Evolutionary conservation across 257 asterid genomes (phyloP).

Genomic region (Cinchona pubescens): DNA sequence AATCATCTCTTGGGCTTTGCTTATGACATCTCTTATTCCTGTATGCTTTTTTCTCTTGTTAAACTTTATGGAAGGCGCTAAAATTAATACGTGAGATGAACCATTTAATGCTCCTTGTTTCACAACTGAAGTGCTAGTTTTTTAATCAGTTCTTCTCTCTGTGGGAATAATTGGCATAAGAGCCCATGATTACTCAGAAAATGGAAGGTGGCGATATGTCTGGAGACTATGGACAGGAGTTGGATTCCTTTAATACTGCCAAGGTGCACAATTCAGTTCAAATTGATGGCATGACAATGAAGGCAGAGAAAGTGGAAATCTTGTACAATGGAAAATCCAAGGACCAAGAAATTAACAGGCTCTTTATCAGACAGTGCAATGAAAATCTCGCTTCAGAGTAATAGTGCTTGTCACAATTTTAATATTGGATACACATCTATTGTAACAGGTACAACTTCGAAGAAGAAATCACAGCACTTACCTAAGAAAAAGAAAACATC

Average conservation of each 20-base stretch:
- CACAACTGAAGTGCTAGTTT: background rate
- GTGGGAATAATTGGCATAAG: background rate
- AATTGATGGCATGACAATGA: conserved; percentile 24
- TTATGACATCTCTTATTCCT: background rate
- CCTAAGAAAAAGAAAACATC: conserved; percentile 44
- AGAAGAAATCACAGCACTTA: conserved; percentile 52
- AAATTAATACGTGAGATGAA: background rate
- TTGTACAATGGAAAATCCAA: conserved; percentile 28
- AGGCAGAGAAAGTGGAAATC: conserved; percentile 33
- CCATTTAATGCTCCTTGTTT: background rate
- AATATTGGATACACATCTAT: conserved; percentile 51
- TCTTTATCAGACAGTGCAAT: conserved; percentile 50
- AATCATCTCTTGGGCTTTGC: background rate
- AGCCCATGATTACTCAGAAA: conserved; percentile 25
- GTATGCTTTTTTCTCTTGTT: background rate
- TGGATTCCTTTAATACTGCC: conserved; percentile 25
- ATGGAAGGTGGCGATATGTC: conserved; percentile 28
- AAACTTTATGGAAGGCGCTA: background rate
- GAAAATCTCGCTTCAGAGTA: conserved; percentile 57
- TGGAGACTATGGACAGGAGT: conserved; percentile 22
- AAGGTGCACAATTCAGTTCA: conserved; percentile 29
- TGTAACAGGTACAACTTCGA: conserved; percentile 42
- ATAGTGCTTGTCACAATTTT: conserved; percentile 52
- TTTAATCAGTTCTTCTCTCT: background rate
- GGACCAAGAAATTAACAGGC: conserved; percentile 32